Evolutionary conservation across 1,139 yeast genomes (phyloP), one percentile per base, ranked within the genome.

Genomic region (Candida gigantensis): DNA sequence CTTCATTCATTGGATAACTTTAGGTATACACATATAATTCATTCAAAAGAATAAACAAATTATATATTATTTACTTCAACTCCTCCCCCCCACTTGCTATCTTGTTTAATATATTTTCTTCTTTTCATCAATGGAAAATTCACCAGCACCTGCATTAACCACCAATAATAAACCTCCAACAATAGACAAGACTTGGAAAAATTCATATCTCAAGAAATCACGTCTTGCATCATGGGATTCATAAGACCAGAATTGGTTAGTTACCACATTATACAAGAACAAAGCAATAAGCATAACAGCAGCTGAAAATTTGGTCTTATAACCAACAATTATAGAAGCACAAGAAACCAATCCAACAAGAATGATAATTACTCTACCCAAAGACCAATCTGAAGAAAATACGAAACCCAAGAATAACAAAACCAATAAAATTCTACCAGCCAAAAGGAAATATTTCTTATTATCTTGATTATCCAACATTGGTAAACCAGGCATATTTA

Each of bases 71-170:
- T n/a, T n/a, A n/a, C n/a, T n/a, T n/a, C n/a, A n/a, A n/a, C n/a
- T n/a, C n/a, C n/a, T n/a, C n/a, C n/a, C n/a, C n/a, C n/a, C n/a
- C n/a, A n/a, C n/a, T n/a, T n/a, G n/a, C n/a, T n/a, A n/a, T n/a
- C n/a, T n/a, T n/a, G 28, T 32, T 62, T 62, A 90, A 58, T 86
- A 90, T 45, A 87, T 84, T 72, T 92, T 92, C 72, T 92, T 90
- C 84, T 92, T 92, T 64, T 89, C 97, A 59, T 92, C 98, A 44
- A 92, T 70, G 24, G 96, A 86, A 49, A 90, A 73, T 53, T 87
- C 94, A 35, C 98, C 98, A 28, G 98, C 97, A 47, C 98, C 98
- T 6, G 96, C 88, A 64, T 86, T 88, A 47, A 88, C 96, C 47
- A 94, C 86, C 52, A 92, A 71, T 46, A 92, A 68, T 49, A 92